A percentile compares a stretch with the other conserved stretches of the same genome.
These are phyloP conservation scores for Colletotrichum sp. DNA, from an alignment of 2,329 filamentous ascomycete species.

Conservation along the genomic window DNA sequence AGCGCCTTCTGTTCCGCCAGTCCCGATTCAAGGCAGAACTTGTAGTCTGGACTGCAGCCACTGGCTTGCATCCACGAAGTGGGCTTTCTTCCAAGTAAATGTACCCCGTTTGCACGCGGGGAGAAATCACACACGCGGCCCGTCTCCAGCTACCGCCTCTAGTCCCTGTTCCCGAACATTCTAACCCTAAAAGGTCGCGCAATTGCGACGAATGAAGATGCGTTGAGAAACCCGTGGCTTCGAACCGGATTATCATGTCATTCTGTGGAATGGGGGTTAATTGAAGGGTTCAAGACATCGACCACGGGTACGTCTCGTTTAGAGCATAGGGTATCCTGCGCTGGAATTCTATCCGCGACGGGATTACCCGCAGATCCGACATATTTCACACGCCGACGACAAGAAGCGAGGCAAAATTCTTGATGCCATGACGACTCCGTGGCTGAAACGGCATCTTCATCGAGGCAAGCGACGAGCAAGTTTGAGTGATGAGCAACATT, in stretches of 20 bases:
- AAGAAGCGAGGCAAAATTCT: not conserved
- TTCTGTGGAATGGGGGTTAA: not conserved
- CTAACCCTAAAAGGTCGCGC: not conserved
- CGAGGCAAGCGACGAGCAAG: not conserved
- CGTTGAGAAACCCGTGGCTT: not conserved
- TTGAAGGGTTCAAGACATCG: not conserved
- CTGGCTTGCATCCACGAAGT: not conserved
- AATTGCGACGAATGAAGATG: not conserved
- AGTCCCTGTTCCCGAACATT: not conserved
- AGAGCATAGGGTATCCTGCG: not conserved
- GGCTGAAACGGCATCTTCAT: not conserved
- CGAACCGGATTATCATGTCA: not conserved
- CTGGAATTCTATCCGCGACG: not conserved
- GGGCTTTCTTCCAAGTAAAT: not conserved
- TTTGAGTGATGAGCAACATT: not conserved
- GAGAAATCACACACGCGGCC: not conserved
- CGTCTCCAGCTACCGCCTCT: not conserved
- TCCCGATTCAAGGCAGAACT: not conserved
- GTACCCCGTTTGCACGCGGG: not conserved
- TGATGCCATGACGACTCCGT: not conserved
- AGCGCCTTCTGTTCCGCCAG: not conserved
- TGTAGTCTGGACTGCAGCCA: not conserved
- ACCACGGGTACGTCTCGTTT: not conserved
- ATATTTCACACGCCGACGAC: not conserved
- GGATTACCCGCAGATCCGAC: not conserved